Conservation (phyloP, 2,329 filamentous ascomycete species). For the Cladosporium halotolerans region DNA sequence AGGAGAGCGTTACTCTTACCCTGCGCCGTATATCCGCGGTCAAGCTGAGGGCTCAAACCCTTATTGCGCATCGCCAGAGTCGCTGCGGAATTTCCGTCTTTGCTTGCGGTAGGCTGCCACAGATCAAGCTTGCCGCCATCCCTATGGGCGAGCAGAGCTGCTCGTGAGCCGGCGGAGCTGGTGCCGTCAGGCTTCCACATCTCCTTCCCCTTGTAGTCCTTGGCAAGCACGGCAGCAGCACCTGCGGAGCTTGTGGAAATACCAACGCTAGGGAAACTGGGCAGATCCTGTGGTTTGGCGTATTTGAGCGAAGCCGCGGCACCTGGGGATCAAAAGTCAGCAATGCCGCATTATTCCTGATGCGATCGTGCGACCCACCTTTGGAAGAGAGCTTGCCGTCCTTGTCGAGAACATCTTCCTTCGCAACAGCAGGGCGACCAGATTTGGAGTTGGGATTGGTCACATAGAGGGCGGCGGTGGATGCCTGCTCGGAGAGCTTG, state of each 20-base stretch:
- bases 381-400: conserved; percentile 53
- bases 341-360: too few relatives aligned
- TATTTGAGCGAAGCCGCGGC: conserved; percentile 61
- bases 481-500: conserved; percentile 46
- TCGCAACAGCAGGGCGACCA: conserved; percentile 22
- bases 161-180: conserved; percentile 64
- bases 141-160: conserved; percentile 61
- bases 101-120: conserved; percentile 45
- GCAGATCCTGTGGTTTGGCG: conserved; percentile 65
- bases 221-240: conserved; percentile 53
- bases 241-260: conserved; percentile 60
- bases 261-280: conserved; percentile 65
- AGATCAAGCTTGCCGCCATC: conserved; percentile 47
- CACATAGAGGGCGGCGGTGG: conserved; percentile 55
- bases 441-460: conserved; percentile 31
- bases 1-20: conserved; percentile 60
- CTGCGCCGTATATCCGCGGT: conserved; percentile 44
- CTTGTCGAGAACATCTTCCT: conserved; percentile 38
- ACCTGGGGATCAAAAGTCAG: conserved; percentile 34
- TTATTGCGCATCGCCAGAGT: conserved; percentile 58
- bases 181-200: conserved; percentile 55
- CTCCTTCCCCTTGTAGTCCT: conserved; percentile 56
- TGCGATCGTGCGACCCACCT: conserved; percentile 35
- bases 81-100: conserved; percentile 61
- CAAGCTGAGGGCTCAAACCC: conserved; percentile 38